phyloP scores from a whole-genome alignment of 306 rosid genomes.

The Ormosia semicastrata region DNA sequence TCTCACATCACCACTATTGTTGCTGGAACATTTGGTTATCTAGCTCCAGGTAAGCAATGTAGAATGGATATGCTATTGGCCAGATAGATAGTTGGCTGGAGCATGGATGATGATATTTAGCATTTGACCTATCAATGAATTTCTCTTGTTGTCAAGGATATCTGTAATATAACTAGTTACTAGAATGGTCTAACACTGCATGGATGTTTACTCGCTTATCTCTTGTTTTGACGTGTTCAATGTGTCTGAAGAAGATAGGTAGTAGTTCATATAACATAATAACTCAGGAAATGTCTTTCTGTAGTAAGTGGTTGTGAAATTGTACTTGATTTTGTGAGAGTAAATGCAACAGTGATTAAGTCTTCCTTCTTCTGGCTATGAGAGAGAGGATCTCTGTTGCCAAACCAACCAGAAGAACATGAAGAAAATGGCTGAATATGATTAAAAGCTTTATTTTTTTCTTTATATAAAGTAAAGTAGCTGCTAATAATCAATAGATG shows the following conservation, averaged over 20 bases:
- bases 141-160: background rate
- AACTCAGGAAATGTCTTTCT: constrained; percentile 7
- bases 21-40: constrained; percentile 99
- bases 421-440: constrained; percentile 9
- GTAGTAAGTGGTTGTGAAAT: constrained; percentile 2
- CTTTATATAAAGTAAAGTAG: background rate
- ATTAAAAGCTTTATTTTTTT: constrained; percentile 1
- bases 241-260: background rate
- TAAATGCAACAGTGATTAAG: background rate
- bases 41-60: constrained; percentile 84
- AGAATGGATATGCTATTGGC: constrained; percentile 8
- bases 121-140: constrained; percentile 15
- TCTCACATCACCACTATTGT: constrained; percentile 95
- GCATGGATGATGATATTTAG: constrained; percentile 17
- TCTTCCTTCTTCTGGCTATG: constrained; percentile 5
- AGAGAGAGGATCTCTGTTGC: background rate
- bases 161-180: constrained; percentile 4
- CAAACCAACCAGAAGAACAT: background rate
- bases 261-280: background rate
- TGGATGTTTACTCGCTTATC: background rate
- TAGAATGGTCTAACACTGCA: constrained; percentile 8
- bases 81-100: constrained; percentile 3
- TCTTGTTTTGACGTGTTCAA: constrained; percentile 1
- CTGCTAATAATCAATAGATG: background rate
- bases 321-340: background rate